A percentile compares a stretch with the other conserved stretches of the same genome.
Evolutionary conservation across 2,329 filamentous ascomycete genomes (phyloP).

Genomic region (Sclerotinia spermophila): DNA sequence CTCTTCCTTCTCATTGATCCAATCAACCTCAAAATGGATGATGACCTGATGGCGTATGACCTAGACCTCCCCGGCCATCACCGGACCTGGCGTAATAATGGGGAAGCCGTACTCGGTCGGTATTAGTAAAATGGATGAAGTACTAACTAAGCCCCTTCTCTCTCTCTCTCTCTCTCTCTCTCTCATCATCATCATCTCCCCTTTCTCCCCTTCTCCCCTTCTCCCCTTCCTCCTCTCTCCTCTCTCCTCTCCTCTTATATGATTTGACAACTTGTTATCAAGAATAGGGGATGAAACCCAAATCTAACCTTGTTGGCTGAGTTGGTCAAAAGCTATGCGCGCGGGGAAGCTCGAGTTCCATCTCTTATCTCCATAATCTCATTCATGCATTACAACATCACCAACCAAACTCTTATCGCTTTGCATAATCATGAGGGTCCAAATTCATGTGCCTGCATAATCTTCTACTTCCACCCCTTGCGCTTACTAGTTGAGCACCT

Average conservation of each 20-base stretch:
- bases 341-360: not conserved
- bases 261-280: not conserved
- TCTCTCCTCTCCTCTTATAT: too few relatives aligned
- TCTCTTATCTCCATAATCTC: slow-evolving; percentile 1
- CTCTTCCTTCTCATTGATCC: not conserved
- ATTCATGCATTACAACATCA: not conserved
- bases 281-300: slow-evolving; percentile 9
- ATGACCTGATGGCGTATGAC: not conserved
- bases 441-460: slow-evolving; percentile 14
- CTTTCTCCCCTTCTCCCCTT: too few relatives aligned
- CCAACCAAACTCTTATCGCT: slow-evolving; percentile 8
- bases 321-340: slow-evolving; percentile 6
- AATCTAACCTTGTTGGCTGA: not conserved
- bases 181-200: too few relatives aligned
- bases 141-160: not conserved
- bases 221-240: not conserved
- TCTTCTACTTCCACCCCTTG: not conserved
- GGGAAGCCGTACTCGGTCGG: slow-evolving; percentile 1
- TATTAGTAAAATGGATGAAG: not conserved
- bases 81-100: slow-evolving; percentile 1
- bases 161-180: not conserved
- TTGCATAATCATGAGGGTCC: slow-evolving; percentile 8
- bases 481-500: not conserved
- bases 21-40: not conserved
- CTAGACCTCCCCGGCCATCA: not conserved